Conservation (phyloP, 148 eudicot species). For the Salicornia ramosissima region DNA sequence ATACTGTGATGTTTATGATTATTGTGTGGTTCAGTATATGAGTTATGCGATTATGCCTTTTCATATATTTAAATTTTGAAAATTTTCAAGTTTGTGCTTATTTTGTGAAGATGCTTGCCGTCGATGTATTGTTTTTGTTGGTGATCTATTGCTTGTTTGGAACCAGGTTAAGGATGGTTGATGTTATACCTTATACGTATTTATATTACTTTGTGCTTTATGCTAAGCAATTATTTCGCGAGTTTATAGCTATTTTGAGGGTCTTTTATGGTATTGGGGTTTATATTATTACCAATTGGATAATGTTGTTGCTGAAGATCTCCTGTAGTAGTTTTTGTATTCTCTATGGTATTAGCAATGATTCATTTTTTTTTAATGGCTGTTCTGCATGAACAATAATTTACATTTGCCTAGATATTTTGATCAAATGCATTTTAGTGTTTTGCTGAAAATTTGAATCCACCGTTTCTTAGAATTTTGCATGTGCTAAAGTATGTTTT, state of each 20-base stretch:
- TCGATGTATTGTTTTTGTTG: neutral
- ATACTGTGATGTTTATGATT: too few relatives aligned
- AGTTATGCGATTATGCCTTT: too few relatives aligned
- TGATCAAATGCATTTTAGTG: neutral
- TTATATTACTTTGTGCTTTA: too few relatives aligned
- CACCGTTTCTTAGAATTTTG: neutral
- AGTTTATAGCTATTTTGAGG: neutral
- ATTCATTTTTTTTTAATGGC: neutral
- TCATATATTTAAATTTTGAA: too few relatives aligned
- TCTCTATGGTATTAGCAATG: neutral
- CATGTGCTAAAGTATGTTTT: conserved; percentile 3
- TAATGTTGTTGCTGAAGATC: neutral
- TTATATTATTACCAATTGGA: neutral
- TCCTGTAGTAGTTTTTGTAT: neutral
- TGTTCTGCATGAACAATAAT: neutral
- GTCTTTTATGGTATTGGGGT: neutral
- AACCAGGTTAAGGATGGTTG: neutral
- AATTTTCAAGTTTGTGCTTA: neutral
- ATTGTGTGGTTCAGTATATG: too few relatives aligned
- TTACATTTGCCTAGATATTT: neutral
- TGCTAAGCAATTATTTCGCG: neutral
- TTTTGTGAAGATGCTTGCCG: neutral
- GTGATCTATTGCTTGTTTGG: neutral
- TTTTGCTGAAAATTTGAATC: neutral
- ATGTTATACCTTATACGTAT: too few relatives aligned